Conservation (phyloP, 139 green algal genomes). For the Ostreobium quekettii region DNA sequence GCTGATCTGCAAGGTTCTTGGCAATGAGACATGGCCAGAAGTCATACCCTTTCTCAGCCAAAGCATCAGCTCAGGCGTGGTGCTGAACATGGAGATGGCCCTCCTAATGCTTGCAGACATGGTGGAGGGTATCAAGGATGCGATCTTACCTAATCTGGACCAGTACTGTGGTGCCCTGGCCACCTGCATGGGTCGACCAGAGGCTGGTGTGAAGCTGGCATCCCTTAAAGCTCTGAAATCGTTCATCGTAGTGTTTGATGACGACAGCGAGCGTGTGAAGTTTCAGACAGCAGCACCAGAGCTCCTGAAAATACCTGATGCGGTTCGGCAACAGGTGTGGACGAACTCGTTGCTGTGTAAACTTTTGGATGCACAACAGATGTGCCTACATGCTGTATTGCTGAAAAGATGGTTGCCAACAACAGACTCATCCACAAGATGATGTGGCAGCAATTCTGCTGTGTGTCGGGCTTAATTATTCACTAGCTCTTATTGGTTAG, state of each 20-base stretch:
- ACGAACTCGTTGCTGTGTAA: too few species aligned
- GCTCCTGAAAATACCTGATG: too few species aligned
- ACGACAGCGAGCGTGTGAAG: too few species aligned
- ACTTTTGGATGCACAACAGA: too few species aligned
- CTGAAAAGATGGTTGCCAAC: too few species aligned
- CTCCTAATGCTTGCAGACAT: constrained; percentile 9
- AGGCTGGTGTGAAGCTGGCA: not conserved
- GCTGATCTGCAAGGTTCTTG: constrained; percentile 13
- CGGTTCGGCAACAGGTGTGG: too few species aligned
- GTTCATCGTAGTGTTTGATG: constrained; percentile 9
- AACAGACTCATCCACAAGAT: too few species aligned
- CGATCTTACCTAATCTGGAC: not conserved
- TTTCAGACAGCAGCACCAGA: too few species aligned
- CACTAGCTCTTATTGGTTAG: too few species aligned
- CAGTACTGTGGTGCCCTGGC: not conserved
- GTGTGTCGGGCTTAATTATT: too few species aligned
- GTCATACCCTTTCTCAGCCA: constrained; percentile 5
- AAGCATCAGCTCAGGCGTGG: not conserved
- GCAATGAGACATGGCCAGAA: constrained; percentile 10
- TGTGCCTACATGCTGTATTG: too few species aligned
- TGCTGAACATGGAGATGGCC: not conserved
- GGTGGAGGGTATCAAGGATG: not conserved
- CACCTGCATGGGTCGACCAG: not conserved
- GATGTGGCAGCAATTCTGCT: too few species aligned
- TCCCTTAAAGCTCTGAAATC: constrained; percentile 9